Evolutionary conservation across 1,284 basidiomycete species (phyloP).

Genomic region (Apiotrichum siamense): DNA sequence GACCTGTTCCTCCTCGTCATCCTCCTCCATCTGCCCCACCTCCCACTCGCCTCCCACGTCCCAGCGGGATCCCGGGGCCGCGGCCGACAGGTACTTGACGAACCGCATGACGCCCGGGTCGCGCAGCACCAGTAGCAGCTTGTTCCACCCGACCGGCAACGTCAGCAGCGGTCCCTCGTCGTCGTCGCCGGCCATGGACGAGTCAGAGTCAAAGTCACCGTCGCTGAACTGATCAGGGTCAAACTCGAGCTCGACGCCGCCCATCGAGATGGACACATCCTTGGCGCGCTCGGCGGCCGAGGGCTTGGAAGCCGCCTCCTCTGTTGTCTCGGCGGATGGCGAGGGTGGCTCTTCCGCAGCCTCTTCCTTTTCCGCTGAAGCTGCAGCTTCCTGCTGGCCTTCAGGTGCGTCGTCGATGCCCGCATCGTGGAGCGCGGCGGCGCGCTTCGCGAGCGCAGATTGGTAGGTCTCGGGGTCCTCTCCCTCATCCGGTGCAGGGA

Average conservation of each 20-base stretch:
- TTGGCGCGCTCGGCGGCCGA: slow-evolving; percentile 31
- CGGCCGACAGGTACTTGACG: slow-evolving; percentile 85
- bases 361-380: background rate
- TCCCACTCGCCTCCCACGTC: slow-evolving; percentile 85
- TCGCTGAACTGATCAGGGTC: slow-evolving; percentile 47
- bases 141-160: slow-evolving; percentile 85
- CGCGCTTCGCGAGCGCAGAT: slow-evolving; percentile 50
- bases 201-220: slow-evolving; percentile 51
- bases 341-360: slow-evolving; percentile 9
- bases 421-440: slow-evolving; percentile 14
- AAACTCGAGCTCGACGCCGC: slow-evolving; percentile 45
- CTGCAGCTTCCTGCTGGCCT: background rate
- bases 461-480: slow-evolving; percentile 93
- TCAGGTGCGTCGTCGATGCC: background rate
- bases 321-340: background rate
- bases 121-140: slow-evolving; percentile 78
- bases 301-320: slow-evolving; percentile 14
- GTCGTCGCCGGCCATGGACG: slow-evolving; percentile 52
- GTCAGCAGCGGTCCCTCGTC: slow-evolving; percentile 83
- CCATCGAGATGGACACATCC: slow-evolving; percentile 25
- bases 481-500: slow-evolving; percentile 85
- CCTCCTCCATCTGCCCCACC: slow-evolving; percentile 53
- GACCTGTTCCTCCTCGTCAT: slow-evolving; percentile 46
- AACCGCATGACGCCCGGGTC: slow-evolving; percentile 92
- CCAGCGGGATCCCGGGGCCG: slow-evolving; percentile 80